phyloP scores from a whole-genome alignment of 23 red algal species.

The Chondrus crispus region DNA sequence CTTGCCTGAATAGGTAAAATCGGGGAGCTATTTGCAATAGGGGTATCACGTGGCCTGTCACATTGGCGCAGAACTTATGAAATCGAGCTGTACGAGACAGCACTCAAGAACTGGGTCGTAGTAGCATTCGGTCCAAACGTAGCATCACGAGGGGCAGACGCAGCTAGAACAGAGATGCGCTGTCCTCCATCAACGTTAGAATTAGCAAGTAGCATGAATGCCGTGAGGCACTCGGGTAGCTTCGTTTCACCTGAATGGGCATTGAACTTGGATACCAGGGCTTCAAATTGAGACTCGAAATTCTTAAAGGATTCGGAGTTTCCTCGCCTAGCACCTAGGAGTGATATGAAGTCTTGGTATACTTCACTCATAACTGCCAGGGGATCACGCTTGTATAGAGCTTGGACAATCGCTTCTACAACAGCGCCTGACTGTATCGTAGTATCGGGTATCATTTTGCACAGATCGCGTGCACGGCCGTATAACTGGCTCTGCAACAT shows the following conservation, averaged over 20 bases:
- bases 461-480: not conserved
- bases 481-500: not conserved
- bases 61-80: not conserved
- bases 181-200: not conserved
- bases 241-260: not conserved
- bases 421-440: not conserved
- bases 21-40: not conserved
- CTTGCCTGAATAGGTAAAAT: not conserved
- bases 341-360: not conserved
- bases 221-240: not conserved
- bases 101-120: not conserved
- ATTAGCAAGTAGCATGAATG: not conserved
- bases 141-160: not conserved
- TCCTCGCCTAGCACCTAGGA: not conserved
- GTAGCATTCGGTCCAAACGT: not conserved
- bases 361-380: not conserved
- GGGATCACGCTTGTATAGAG: not conserved
- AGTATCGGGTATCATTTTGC: not conserved
- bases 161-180: not conserved
- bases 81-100: not conserved
- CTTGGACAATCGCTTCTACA: not conserved
- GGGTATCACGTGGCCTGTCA: not conserved
- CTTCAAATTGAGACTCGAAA: not conserved
- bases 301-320: not conserved
- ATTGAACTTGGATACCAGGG: not conserved